Conservation (phyloP, 2,329 filamentous ascomycete species). For the Cladophialophora exuberans region DNA sequence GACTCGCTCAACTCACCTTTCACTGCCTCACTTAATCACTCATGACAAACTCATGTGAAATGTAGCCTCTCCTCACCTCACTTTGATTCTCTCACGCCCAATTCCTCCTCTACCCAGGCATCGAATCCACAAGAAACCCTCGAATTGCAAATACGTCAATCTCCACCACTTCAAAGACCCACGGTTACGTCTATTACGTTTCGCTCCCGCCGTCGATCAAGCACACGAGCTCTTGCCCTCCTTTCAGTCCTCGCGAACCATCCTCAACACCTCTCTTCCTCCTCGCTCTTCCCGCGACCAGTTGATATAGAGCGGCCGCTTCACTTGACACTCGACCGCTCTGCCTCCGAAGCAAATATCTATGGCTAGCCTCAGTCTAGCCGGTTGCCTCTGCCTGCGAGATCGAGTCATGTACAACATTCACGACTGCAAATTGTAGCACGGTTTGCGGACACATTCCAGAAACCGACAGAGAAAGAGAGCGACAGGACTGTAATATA, state of each 20-base stretch:
- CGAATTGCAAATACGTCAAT: constrained; percentile 1
- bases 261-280: not conserved
- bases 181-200: constrained; percentile 4
- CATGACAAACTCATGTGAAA: constrained; percentile 5
- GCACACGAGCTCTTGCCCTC: constrained; percentile 20
- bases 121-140: not conserved
- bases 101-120: not conserved
- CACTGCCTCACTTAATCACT: constrained; percentile 16
- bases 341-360: not conserved
- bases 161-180: constrained; percentile 9
- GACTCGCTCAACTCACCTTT: no score
- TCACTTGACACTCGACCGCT: not conserved
- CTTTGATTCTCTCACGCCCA: not conserved
- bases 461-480: constrained; percentile 1
- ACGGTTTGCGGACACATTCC: constrained; percentile 5
- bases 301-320: not conserved
- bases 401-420: constrained; percentile 15
- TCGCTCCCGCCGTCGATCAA: constrained; percentile 7
- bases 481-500: not conserved
- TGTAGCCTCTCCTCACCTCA: not conserved
- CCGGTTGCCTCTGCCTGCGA: constrained; percentile 15
- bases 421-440: constrained; percentile 13
- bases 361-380: constrained; percentile 19
- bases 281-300: not conserved
- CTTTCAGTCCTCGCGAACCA: not conserved